Evolutionary conservation across 176 grass and related monocot species (phyloP).

Genomic region (Secale cereale): DNA sequence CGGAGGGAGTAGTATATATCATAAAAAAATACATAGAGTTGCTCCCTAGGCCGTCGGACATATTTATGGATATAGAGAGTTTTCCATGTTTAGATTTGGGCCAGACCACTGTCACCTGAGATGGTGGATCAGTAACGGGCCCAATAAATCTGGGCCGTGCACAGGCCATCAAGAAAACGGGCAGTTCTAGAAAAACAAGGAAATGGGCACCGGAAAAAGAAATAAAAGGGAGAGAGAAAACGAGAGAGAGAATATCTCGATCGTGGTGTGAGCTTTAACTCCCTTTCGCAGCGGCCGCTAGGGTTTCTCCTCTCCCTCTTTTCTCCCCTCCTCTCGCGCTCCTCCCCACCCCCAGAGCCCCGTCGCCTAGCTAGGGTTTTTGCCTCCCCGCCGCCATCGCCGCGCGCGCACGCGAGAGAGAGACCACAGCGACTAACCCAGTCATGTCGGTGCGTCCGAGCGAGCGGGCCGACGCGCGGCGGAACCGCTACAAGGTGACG

Average conservation of each 20-base stretch:
- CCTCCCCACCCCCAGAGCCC: background rate
- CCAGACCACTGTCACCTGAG: background rate
- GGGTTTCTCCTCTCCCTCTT: conserved; percentile 51
- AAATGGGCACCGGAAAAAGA: background rate
- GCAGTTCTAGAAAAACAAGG: too few relatives aligned
- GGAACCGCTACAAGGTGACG: conserved; percentile 89
- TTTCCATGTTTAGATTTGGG: background rate
- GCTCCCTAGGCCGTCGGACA: too few relatives aligned
- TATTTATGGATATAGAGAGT: background rate
- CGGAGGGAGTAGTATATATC: too few relatives aligned
- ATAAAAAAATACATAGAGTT: too few relatives aligned
- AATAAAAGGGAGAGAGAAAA: background rate
- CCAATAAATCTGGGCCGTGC: background rate
- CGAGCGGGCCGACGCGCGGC: conserved; percentile 69
- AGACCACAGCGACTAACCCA: background rate
- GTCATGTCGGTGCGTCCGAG: conserved; percentile 80
- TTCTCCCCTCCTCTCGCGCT: background rate
- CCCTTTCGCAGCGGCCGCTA: conserved; percentile 42
- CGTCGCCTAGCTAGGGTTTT: conserved; percentile 65
- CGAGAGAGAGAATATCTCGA: conserved; percentile 39
- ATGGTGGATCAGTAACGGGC: background rate
- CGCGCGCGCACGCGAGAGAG: background rate
- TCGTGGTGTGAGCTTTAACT: conserved; percentile 39
- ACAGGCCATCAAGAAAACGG: background rate
- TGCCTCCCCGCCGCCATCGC: conserved; percentile 14